Evolutionary conservation across 139 green algal species (phyloP).

Genomic region (Choricystis sp.): DNA sequence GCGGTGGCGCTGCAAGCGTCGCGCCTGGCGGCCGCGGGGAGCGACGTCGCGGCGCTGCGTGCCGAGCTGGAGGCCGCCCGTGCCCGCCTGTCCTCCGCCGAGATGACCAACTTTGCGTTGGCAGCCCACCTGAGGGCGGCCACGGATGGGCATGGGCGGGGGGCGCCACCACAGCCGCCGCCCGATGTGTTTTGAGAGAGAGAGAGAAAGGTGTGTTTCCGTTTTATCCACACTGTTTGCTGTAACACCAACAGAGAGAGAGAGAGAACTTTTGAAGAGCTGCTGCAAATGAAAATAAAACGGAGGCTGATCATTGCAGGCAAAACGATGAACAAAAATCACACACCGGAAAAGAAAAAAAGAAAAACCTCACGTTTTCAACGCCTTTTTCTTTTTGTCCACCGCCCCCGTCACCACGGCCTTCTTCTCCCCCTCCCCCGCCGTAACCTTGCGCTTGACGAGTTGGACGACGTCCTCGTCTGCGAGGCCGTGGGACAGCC

Average conservation of each 20-base stretch:
- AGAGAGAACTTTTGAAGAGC: too few species aligned
- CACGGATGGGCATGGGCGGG: constrained; percentile 10
- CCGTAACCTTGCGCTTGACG: constrained; percentile 84
- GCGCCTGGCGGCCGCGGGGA: constrained; percentile 28
- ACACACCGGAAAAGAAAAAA: background rate
- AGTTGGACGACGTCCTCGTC: constrained; percentile 87
- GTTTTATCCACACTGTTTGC: background rate
- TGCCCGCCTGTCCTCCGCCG: constrained; percentile 35
- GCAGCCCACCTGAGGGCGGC: constrained; percentile 54
- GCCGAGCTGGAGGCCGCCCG: constrained; percentile 33
- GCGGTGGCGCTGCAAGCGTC: constrained; percentile 64
- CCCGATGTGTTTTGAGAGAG: constrained; percentile 41
- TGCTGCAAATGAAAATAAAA: too few species aligned
- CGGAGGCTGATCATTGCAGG: background rate
- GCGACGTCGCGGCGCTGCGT: constrained; percentile 29
- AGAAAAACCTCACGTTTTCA: constrained; percentile 68
- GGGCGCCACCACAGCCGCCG: constrained; percentile 7
- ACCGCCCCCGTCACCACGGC: constrained; percentile 66
- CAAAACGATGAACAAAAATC: background rate
- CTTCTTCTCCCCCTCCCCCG: constrained; percentile 46
- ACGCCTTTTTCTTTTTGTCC: constrained; percentile 90
- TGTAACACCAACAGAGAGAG: background rate
- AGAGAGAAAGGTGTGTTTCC: background rate
- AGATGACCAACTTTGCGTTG: constrained; percentile 65
- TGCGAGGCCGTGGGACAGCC: constrained; percentile 30